A percentile compares a stretch with the other conserved stretches of the same genome.
Evolutionary conservation across 140 eudicot genomes (phyloP).

Genomic region (Cichorium intybus): DNA sequence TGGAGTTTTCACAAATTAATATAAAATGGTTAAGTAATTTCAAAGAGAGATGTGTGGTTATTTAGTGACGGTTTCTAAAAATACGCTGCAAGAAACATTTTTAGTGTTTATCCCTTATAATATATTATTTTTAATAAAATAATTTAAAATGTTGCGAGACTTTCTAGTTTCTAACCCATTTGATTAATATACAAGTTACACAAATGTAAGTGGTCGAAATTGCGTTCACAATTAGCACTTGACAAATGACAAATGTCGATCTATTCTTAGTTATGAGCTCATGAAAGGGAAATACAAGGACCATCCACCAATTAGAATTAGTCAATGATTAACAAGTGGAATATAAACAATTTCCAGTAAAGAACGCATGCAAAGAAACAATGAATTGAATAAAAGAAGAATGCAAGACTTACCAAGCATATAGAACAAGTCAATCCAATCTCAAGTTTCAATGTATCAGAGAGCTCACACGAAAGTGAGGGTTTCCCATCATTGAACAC

Average conservation of each 20-base stretch:
- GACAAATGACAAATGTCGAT: neutral
- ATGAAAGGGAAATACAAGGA: neutral
- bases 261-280: neutral
- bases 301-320: neutral
- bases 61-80: too few species aligned
- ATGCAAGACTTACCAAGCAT: conserved; percentile 61
- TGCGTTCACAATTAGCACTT: neutral
- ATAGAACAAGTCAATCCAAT: conserved; percentile 88
- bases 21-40: too few species aligned
- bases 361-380: neutral
- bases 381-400: neutral
- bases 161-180: neutral
- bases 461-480: conserved; percentile 70
- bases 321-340: conserved; percentile 9
- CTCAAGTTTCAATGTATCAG: conserved; percentile 77
- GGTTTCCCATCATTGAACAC: conserved; percentile 60
- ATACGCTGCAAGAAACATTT: neutral
- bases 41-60: too few species aligned
- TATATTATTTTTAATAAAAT: neutral
- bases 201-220: neutral
- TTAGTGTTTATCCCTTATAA: neutral
- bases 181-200: neutral
- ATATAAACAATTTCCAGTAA: conserved; percentile 10
- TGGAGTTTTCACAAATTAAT: too few species aligned
- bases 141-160: neutral